Evolutionary conservation across 495 filamentous ascomycete species (phyloP), one percentile per base, ranked within the genome.

Genomic region (Aspergillus steynii): DNA sequence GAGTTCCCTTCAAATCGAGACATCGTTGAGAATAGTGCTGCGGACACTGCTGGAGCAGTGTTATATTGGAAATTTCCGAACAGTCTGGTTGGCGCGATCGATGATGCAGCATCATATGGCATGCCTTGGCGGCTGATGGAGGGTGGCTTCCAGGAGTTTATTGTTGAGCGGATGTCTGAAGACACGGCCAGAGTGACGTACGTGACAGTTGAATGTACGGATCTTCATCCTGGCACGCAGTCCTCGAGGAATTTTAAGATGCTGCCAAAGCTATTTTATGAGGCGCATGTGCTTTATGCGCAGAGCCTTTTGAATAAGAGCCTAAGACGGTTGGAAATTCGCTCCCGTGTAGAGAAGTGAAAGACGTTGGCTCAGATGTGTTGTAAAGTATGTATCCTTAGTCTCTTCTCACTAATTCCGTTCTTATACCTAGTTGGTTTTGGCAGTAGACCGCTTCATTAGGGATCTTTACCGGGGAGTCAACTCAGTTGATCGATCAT

Each of bases 41-140:
- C 42, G 12, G 61, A 63, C 25, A 49, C 47, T 4, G 56, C 56
- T 1, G 56, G 61, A 2, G 54, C 56, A 2, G 55, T 63, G 3
- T 42, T 63, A 20, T 63, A 63, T 20, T 63, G 59, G 59, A 61
- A 31, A 32, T 55, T 61, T n/a, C 63, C 63, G 25, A 12, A 29
- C 5, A 37, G 55, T 6, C 15, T 56, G 46, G 55, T 61, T 27
- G 53, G 48, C 5, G 12, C 54, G 2, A 32, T 61, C 1, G 55
- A 65, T 45, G 26, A 46, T 20, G 59, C 55, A 1, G 63, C 59
- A 1, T 58, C 55, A 2, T 61, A 59, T 28, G 63, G 63, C 9
- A 25, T 53, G 42, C 63, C 63, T 45, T 65, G 63, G 63, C 63
- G 59, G 50, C 5, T 61, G 25, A 65, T 65, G 59, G 55, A 65